These are phyloP conservation scores for Solanum pennellii DNA, from an alignment of 257 asterid species.

Conservation along the genomic window DNA sequence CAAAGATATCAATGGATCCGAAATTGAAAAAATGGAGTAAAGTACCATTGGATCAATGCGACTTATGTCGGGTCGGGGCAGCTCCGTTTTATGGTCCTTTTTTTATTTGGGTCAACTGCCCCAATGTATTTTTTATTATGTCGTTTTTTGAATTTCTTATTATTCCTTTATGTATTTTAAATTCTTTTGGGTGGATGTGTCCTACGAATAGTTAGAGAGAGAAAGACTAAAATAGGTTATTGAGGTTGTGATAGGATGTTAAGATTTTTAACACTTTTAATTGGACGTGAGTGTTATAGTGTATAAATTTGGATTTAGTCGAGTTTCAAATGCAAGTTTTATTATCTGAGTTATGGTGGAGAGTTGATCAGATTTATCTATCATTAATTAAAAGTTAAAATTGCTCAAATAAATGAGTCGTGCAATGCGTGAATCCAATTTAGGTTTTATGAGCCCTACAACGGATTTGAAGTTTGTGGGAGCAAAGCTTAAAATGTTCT, in stretches of 20 bases:
- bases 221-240: neutral
- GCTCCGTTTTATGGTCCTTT: neutral
- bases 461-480: too few relatives aligned
- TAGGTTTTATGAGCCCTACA: too few relatives aligned
- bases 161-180: neutral
- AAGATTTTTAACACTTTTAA: accelerated
- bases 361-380: too few relatives aligned
- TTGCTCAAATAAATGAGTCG: too few relatives aligned
- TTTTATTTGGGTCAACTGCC: neutral
- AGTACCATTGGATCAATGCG: neutral
- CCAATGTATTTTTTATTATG: neutral
- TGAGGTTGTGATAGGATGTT: too few relatives aligned
- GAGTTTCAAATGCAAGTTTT: too few relatives aligned
- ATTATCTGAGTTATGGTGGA: too few relatives aligned
- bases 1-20: neutral
- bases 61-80: neutral
- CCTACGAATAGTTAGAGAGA: neutral
- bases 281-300: neutral
- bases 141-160: neutral
- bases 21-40: neutral
- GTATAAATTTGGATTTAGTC: too few relatives aligned
- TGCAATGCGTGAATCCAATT: too few relatives aligned
- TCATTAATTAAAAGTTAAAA: too few relatives aligned
- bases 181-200: neutral
- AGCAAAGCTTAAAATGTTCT: too few relatives aligned